Evolutionary conservation across 345 rosid species (phyloP), one percentile per base, ranked within the genome.

Genomic region (Camelina hispida): DNA sequence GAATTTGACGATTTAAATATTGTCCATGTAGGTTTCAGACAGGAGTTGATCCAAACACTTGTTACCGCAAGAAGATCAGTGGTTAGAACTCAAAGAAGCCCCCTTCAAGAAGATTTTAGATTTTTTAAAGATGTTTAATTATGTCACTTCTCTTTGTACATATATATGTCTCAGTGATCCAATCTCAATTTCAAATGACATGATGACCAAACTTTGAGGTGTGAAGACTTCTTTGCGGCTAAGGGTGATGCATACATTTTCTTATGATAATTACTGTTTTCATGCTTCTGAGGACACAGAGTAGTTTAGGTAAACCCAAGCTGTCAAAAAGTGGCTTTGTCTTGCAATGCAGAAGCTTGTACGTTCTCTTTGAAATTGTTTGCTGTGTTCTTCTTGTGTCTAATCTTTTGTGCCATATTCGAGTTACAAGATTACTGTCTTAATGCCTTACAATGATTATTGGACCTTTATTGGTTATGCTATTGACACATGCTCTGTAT

Each of bases 181-280:
- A 8, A 6, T 44, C 50, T 44, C 17, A 44, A 44, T 14, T 5
- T 44, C 3, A 44, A 44, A 53, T 22, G 57, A 12, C 28, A 18
- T 50, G 32, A 18, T 52, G 20, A 52, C 11, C 96, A 92, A 83
- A 97, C 97, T 18, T 97, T 95, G 70, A 90, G 98, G 34, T 92
- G 99, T 62, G 97, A 95, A 84, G 97, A 95, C 80, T 95, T 92
- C 77, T 90, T 73, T 72, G 93, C 94, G 71, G 97, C 99, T 23
- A 88, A 92, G 98, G 82, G 89, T 76, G 99, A 95, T 83, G 96
- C 99, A 71, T 92, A 95, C 84, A 85, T 10, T 67, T 50, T 50
- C 25, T 50, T 50, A 50, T 50, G 54, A 18, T 1, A 1, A 9
- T 50, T 50, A 50, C 55, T 50, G 53, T 48, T 48, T 48, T 48